Conservation (phyloP, 2,329 filamentous ascomycete genomes). For the Monilinia vaccinii-corymbosi region DNA sequence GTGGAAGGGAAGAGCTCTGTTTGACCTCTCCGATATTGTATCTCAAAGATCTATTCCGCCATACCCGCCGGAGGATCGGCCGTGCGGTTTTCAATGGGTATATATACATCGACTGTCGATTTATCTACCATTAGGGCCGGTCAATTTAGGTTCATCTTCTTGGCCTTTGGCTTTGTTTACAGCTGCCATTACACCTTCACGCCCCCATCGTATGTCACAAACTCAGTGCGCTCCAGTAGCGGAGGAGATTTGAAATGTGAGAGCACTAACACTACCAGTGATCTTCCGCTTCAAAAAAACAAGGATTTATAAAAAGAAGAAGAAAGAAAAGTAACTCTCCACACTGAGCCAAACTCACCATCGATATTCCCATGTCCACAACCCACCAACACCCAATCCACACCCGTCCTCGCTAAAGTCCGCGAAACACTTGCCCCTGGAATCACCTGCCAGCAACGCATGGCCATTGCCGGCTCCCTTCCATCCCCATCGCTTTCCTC, state of each 20-base stretch:
- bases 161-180: conserved; percentile 39
- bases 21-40: not conserved
- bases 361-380: conserved; percentile 50
- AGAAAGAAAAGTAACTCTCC: not conserved
- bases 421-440: conserved; percentile 52
- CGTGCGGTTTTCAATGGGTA: not conserved
- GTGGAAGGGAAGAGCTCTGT: conserved; percentile 10
- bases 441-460: conserved; percentile 54
- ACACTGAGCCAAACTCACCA: conserved; percentile 34
- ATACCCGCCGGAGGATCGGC: not conserved
- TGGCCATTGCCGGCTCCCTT: conserved; percentile 39
- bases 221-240: not conserved
- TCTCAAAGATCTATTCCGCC: not conserved
- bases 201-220: not conserved
- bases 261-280: not conserved
- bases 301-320: not conserved
- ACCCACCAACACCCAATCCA: conserved; percentile 59
- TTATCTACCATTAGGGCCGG: conserved; percentile 27
- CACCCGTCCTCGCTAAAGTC: conserved; percentile 49
- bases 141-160: conserved; percentile 21
- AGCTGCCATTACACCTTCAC: conserved; percentile 35
- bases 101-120: not conserved
- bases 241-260: not conserved
- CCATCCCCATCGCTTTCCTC: conserved; percentile 40
- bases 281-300: not conserved